Percentiles rank a stretch among this genome's conserved stretches.
Conservation (phyloP, 345 rosid species). For the Draba incana region DNA sequence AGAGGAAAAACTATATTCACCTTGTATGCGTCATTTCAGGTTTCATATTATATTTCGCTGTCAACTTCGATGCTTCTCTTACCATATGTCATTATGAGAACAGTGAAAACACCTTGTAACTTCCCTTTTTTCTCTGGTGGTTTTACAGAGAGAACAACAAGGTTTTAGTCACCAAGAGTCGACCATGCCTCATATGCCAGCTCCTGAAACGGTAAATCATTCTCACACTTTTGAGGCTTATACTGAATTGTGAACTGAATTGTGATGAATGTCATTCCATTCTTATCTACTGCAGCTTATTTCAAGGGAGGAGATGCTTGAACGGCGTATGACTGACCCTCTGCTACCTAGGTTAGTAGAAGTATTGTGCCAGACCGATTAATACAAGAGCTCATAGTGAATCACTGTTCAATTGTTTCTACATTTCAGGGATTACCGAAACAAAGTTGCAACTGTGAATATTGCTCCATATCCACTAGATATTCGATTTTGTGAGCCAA, state of each 20-base stretch:
- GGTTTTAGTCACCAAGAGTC: conserved; percentile 74
- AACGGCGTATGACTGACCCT: conserved; percentile 78
- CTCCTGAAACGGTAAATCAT: conserved; percentile 69
- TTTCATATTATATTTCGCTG: conserved; percentile 25
- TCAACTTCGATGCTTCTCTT: conserved; percentile 15
- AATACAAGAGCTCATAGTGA: conserved; percentile 17
- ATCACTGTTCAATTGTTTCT: conserved; percentile 27
- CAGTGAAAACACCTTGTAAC: background rate
- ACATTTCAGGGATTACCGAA: conserved; percentile 73
- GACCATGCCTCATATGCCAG: conserved; percentile 67
- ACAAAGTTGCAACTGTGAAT: conserved; percentile 62
- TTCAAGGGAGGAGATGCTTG: conserved; percentile 69
- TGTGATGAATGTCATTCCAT: conserved; percentile 13
- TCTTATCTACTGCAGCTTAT: conserved; percentile 64
- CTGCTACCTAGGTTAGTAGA: conserved; percentile 69
- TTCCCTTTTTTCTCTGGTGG: background rate
- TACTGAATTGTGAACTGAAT: background rate
- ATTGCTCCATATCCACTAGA: conserved; percentile 82
- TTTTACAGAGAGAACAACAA: conserved; percentile 62
- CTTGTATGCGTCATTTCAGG: conserved; percentile 89
- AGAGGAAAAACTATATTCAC: conserved; percentile 74
- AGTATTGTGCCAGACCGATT: conserved; percentile 18
- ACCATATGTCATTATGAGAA: background rate
- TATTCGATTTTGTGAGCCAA: conserved; percentile 86
- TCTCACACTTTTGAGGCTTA: conserved; percentile 24